Conservation (phyloP, 305 asterid species). For the Fraxinus dipetala region DNA sequence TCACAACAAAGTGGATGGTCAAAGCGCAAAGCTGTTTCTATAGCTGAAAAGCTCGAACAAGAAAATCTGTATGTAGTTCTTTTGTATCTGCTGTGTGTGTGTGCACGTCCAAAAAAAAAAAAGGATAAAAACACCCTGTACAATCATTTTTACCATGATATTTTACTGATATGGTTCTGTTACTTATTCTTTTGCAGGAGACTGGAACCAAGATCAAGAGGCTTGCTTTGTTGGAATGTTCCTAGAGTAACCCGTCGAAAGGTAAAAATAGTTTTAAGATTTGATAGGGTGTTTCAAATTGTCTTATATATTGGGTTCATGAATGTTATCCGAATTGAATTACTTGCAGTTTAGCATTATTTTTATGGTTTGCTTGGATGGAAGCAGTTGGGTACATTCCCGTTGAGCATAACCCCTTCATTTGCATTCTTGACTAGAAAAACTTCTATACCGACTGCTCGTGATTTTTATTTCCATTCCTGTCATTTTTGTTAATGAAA, state of each 20-base stretch:
- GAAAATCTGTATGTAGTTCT: constrained; percentile 70
- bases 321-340: neutral
- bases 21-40: constrained; percentile 77
- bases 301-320: neutral
- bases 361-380: neutral
- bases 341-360: neutral
- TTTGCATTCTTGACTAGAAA: neutral
- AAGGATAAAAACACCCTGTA: neutral
- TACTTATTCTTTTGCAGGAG: constrained; percentile 34
- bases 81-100: neutral
- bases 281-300: neutral
- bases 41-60: constrained; percentile 95
- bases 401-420: neutral
- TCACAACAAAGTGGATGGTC: constrained; percentile 82
- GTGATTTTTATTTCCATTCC: neutral
- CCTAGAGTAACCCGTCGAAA: constrained; percentile 38
- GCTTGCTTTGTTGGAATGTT: constrained; percentile 52
- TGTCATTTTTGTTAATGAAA: neutral
- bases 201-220: constrained; percentile 53
- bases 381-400: neutral
- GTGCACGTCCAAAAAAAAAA: neutral
- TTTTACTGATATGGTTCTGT: neutral
- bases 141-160: neutral
- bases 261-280: constrained; percentile 27
- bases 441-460: neutral